Evolutionary conservation across 2,329 filamentous ascomycete genomes (phyloP).

Genomic region (Cladosporium halotolerans): DNA sequence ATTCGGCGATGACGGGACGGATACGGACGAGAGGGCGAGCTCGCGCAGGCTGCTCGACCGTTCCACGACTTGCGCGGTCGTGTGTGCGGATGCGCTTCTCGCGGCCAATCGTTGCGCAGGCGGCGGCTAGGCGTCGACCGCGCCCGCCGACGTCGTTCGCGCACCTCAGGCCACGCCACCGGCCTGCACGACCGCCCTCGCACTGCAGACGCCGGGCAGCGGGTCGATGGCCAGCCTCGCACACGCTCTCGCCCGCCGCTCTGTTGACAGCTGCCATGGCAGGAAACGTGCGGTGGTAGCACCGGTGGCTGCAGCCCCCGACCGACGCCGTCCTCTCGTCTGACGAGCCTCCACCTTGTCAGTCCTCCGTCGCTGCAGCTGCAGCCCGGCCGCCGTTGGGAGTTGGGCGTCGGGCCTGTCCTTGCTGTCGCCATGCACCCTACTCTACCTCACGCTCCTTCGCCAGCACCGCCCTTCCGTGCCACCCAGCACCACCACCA

Average conservation of each 20-base stretch:
- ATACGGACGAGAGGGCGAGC: no score
- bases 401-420: conserved; percentile 3
- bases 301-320: no score
- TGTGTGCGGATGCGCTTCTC: not conserved
- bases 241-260: not conserved
- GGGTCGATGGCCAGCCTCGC: no score
- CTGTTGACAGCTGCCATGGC: conserved; percentile 6
- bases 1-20: no score
- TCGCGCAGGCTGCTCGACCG: no score
- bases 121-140: not conserved
- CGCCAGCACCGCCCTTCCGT: not conserved
- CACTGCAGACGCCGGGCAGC: not conserved
- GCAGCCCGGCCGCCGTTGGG: not conserved
- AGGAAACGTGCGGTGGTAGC: no score
- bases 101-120: not conserved
- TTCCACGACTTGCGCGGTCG: not conserved
- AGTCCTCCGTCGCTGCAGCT: not conserved
- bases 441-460: not conserved
- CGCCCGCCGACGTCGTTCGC: not conserved
- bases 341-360: not conserved
- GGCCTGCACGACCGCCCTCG: not conserved
- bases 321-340: not conserved
- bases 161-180: conserved; percentile 6
- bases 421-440: conserved; percentile 1
- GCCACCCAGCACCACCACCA: not conserved